phyloP scores from a whole-genome alignment of 345 rosid genomes.

The Linum lewisii region DNA sequence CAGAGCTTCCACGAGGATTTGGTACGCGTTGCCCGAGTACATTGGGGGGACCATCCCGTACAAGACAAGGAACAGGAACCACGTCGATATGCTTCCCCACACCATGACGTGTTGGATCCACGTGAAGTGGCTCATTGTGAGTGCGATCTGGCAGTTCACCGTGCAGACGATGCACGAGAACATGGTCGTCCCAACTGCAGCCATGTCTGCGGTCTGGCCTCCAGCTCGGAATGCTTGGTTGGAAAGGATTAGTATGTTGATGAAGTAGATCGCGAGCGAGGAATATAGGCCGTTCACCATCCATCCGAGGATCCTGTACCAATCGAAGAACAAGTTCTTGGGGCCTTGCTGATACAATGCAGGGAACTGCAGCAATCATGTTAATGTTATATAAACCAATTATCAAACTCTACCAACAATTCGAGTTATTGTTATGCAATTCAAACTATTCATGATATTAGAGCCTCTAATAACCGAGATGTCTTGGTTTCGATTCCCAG shows the following conservation, averaged over 20 bases:
- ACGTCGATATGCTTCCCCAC: slow-evolving; percentile 58
- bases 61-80: slow-evolving; percentile 49
- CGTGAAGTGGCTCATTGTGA: slow-evolving; percentile 59
- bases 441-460: no score
- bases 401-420: no score
- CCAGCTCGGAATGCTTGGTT: slow-evolving; percentile 30
- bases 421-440: no score
- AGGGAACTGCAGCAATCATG: slow-evolving; percentile 73
- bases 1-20: slow-evolving; percentile 33
- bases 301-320: slow-evolving; percentile 71
- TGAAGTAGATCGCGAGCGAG: slow-evolving; percentile 44
- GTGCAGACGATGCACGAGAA: slow-evolving; percentile 61
- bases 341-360: slow-evolving; percentile 76
- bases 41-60: slow-evolving; percentile 44
- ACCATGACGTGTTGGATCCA: slow-evolving; percentile 69
- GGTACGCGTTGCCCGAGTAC: slow-evolving; percentile 30
- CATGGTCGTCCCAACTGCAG: slow-evolving; percentile 38
- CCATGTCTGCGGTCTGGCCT: slow-evolving; percentile 41
- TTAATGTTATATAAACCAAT: no score
- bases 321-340: slow-evolving; percentile 48
- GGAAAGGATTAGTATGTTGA: slow-evolving; percentile 32
- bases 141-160: slow-evolving; percentile 61
- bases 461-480: no score
- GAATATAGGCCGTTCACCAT: slow-evolving; percentile 44
- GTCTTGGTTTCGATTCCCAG: no score